These are phyloP conservation scores for Olyra latifolia DNA, from an alignment of 176 grass and related monocot genomes.

Conservation along the genomic window DNA sequence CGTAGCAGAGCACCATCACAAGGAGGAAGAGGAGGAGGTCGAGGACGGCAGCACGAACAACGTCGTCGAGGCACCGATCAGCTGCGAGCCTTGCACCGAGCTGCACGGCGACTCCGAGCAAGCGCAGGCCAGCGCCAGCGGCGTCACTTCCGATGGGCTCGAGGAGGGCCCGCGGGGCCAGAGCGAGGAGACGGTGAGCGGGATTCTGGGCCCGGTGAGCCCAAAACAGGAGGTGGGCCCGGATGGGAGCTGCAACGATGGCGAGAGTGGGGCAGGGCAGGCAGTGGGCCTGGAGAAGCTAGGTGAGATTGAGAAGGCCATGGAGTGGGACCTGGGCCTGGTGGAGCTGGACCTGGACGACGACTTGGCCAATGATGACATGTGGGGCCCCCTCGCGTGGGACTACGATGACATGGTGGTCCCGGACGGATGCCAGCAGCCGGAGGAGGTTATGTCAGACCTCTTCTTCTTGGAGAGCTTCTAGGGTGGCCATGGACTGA, in stretches of 20 bases:
- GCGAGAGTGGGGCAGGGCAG: background rate
- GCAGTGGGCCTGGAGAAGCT: background rate
- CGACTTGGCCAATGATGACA: background rate
- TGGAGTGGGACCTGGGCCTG: constrained; percentile 53
- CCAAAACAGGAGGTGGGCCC: background rate
- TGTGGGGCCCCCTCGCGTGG: constrained; percentile 40
- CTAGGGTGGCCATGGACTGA: background rate
- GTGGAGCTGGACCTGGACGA: constrained; percentile 38
- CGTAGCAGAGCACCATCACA: background rate
- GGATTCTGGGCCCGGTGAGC: background rate
- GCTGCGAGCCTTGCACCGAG: background rate
- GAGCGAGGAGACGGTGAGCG: constrained; percentile 40
- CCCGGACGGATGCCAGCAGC: background rate
- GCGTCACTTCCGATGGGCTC: constrained; percentile 34
- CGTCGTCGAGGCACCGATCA: background rate
- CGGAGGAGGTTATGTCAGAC: constrained; percentile 5
- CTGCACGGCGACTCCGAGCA: constrained; percentile 20
- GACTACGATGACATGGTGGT: constrained; percentile 21
- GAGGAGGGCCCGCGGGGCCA: background rate
- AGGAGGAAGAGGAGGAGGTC: background rate
- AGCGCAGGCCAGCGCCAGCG: constrained; percentile 40
- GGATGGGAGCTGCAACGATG: background rate
- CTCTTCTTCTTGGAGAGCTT: constrained; percentile 30
- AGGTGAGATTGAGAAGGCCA: constrained; percentile 7
- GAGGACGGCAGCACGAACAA: background rate